A percentile compares a stretch with the other conserved stretches of the same genome.
Conservation (phyloP, 2,329 filamentous ascomycete species). For the Colletotrichum sp. region DNA sequence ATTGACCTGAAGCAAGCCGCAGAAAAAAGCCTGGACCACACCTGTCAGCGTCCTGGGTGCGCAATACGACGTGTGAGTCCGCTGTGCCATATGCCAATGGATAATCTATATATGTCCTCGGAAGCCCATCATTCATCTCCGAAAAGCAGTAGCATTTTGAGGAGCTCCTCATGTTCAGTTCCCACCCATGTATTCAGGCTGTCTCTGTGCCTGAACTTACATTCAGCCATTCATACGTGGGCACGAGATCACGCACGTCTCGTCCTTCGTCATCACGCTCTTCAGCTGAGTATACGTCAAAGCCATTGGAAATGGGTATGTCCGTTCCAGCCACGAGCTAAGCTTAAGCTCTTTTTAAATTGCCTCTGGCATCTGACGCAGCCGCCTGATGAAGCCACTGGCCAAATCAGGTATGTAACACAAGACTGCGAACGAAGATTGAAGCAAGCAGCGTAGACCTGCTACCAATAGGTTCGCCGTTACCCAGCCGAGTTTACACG, state of each 20-base stretch:
- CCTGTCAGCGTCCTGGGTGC: neutral
- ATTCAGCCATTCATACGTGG: neutral
- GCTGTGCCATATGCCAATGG: neutral
- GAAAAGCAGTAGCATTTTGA: neutral
- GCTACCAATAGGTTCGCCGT: neutral
- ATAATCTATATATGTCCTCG: neutral
- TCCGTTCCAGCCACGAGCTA: no score
- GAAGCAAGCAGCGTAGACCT: neutral
- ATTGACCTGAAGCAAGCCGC: neutral
- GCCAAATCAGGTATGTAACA: neutral
- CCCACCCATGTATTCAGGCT: neutral
- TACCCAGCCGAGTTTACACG: accelerated
- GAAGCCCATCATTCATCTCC: neutral
- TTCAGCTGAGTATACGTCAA: neutral
- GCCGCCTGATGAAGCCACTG: no score
- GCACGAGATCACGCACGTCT: neutral
- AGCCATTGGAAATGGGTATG: no score
- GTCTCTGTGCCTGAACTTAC: neutral
- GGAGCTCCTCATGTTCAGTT: no score
- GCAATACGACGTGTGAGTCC: accelerated
- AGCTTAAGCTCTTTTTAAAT: neutral
- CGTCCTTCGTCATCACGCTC: neutral
- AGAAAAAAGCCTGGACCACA: neutral
- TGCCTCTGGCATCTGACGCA: no score
- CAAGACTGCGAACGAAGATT: neutral